Conservation (phyloP, 345 rosid species). For the Barbarea vulgaris region DNA sequence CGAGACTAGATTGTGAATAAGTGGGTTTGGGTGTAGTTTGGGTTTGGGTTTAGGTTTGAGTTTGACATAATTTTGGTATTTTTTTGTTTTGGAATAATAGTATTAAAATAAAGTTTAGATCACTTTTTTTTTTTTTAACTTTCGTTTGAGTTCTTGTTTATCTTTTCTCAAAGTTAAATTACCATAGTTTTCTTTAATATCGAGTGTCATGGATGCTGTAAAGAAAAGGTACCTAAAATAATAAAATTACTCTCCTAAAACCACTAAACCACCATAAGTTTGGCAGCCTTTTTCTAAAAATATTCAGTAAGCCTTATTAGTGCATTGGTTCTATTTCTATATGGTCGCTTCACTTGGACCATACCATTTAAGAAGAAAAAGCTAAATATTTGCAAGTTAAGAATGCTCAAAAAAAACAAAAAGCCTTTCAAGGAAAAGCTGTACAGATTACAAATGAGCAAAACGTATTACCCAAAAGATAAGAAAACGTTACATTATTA, state of each 20-base stretch:
- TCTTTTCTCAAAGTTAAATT: too few species aligned
- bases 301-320: neutral
- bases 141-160: neutral
- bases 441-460: neutral
- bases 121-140: too few species aligned
- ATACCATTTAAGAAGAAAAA: neutral
- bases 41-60: neutral
- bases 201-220: neutral
- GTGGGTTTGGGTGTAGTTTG: neutral
- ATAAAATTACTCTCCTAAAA: neutral
- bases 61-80: neutral
- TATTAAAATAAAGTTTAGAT: neutral
- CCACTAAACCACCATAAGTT: neutral
- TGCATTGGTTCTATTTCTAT: neutral
- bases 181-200: too few species aligned
- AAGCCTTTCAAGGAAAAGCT: neutral
- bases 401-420: neutral
- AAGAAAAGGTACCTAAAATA: neutral
- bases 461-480: neutral
- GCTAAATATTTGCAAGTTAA: neutral
- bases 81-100: neutral
- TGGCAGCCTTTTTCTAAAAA: neutral
- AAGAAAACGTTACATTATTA: conserved; percentile 7
- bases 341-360: neutral
- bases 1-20: neutral